phyloP scores from a whole-genome alignment of 2,329 filamentous ascomycete genomes.

The Colletotrichum brevisporum region DNA sequence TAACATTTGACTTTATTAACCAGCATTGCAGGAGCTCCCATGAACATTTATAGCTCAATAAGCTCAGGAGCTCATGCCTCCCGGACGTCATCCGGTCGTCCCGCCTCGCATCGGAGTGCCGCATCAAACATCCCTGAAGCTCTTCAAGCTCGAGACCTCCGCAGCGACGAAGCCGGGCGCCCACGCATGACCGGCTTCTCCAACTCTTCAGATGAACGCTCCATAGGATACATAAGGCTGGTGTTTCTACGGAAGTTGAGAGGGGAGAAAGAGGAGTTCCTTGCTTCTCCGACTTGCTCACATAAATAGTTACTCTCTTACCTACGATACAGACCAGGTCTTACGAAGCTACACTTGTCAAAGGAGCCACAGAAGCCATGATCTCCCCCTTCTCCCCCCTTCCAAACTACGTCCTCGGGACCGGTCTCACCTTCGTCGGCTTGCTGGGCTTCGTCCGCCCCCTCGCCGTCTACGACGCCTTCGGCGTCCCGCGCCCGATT shows the following conservation, averaged over 20 bases:
- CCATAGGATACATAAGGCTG: conserved; percentile 3
- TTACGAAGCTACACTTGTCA: no score
- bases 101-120: conserved; percentile 34
- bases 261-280: neutral
- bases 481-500: conserved; percentile 23
- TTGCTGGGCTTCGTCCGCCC: conserved; percentile 40
- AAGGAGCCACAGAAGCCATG: neutral
- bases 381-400: conserved; percentile 31
- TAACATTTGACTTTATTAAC: no score
- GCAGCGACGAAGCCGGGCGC: neutral
- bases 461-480: conserved; percentile 31
- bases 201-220: conserved; percentile 29
- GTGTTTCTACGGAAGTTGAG: neutral
- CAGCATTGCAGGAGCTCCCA: no score
- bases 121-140: conserved; percentile 20
- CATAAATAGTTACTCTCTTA: no score
- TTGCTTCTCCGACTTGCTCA: no score
- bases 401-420: conserved; percentile 43
- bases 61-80: neutral
- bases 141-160: conserved; percentile 25
- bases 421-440: conserved; percentile 44
- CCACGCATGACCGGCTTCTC: conserved; percentile 13
- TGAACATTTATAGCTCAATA: no score
- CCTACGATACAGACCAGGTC: no score
- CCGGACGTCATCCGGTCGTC: neutral